These are phyloP conservation scores for Sarocladium strictum DNA, from an alignment of 2,329 filamentous ascomycete genomes.

Conservation along the genomic window DNA sequence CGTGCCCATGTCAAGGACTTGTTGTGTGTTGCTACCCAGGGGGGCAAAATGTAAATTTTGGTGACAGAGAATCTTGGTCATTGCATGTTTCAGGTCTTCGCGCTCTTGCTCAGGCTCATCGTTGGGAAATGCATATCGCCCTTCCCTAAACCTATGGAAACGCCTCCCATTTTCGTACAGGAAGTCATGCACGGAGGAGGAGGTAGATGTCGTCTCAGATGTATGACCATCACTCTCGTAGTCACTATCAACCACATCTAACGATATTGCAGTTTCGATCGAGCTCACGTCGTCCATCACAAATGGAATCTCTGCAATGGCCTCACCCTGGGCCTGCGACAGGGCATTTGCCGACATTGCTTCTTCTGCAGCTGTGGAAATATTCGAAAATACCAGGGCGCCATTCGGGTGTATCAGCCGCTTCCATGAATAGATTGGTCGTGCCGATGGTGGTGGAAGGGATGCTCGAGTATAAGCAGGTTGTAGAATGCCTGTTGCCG, in stretches of 20 bases:
- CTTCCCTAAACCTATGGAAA: conserved; percentile 35
- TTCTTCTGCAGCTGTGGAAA: conserved; percentile 29
- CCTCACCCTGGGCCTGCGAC: conserved; percentile 15
- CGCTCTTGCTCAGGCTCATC: conserved; percentile 39
- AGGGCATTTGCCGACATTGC: conserved; percentile 29
- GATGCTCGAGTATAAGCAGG: background rate
- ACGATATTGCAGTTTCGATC: background rate
- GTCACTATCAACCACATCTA: conserved; percentile 23
- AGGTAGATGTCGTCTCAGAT: background rate
- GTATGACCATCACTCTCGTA: conserved; percentile 15
- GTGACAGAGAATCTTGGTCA: conserved; percentile 18
- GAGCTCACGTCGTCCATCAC: background rate
- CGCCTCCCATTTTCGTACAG: conserved; percentile 36
- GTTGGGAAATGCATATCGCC: conserved; percentile 32
- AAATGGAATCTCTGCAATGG: background rate
- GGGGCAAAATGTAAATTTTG: conserved; percentile 33
- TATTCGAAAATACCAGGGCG: conserved; percentile 27
- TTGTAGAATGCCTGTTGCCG: no score
- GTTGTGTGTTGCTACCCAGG: conserved; percentile 26
- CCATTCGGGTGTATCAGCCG: conserved; percentile 34
- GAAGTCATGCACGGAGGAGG: conserved; percentile 22
- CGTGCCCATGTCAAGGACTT: conserved; percentile 35
- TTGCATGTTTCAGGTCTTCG: conserved; percentile 36
- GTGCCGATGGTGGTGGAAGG: background rate
- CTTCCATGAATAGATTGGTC: conserved; percentile 18